These are phyloP conservation scores for Verbascum thapsus DNA, from an alignment of 257 asterid species.

Conservation along the genomic window DNA sequence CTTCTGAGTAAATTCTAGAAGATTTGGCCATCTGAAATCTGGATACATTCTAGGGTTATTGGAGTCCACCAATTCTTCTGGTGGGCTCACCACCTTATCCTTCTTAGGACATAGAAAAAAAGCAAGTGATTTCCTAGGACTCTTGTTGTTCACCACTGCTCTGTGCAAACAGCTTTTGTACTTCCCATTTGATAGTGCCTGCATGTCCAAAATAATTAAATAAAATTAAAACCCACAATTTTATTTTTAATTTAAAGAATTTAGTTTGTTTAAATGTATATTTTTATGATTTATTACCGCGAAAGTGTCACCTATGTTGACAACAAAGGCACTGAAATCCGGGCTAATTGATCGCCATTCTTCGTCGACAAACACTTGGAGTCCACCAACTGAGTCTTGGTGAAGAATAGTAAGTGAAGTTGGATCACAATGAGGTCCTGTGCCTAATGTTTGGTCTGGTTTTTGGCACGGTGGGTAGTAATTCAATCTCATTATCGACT, in stretches of 20 bases:
- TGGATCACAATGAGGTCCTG: constrained; percentile 96
- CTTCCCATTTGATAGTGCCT: constrained; percentile 92
- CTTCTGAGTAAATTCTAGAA: constrained; percentile 84
- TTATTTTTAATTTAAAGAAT: not conserved
- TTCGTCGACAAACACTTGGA: constrained; percentile 74
- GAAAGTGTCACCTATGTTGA: constrained; percentile 96
- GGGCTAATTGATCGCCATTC: constrained; percentile 77
- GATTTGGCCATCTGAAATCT: constrained; percentile 68
- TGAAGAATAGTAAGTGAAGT: constrained; percentile 95
- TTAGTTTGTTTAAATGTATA: not conserved
- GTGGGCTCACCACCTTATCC: constrained; percentile 87
- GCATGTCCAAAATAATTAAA: constrained; percentile 50
- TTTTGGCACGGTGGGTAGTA: constrained; percentile 85
- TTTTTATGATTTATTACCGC: constrained; percentile 48
- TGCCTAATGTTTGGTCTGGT: constrained; percentile 78
- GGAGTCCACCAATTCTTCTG: constrained; percentile 74
- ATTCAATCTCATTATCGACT: constrained; percentile 86
- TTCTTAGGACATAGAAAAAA: constrained; percentile 85
- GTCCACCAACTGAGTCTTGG: constrained; percentile 85
- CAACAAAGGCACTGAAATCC: constrained; percentile 62
- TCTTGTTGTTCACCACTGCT: constrained; percentile 84
- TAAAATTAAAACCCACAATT: not conserved
- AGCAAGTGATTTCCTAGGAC: constrained; percentile 83
- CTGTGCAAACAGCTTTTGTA: constrained; percentile 91
- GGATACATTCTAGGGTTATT: constrained; percentile 74